Evolutionary conservation across 169 alveolate species (phyloP), one percentile per base, ranked within the genome.

Genomic region (Babesia bovis): DNA sequence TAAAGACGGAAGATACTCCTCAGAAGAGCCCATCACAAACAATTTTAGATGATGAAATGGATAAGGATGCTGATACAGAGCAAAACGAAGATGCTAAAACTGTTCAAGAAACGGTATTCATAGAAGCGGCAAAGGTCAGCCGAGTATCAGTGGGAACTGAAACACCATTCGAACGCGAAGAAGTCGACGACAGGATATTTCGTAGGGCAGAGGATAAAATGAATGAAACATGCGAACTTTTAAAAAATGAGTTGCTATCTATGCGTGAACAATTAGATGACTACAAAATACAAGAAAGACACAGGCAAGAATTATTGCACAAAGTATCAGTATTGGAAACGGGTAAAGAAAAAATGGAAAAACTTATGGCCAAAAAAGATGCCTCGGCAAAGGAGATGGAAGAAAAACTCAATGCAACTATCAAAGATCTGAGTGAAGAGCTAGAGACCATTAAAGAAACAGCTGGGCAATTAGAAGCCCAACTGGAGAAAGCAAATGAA

Each of bases 191-290:
- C 7, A 49, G 32, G 13, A 3, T 63, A 10, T n/a, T 63, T 21
- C 28, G 36, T 5, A 45, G 42, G 50, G 50, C 73, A 1, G 73
- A 63, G 30, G 73, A 49, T 15, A 63, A 45, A 50, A 63, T 63
- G 73, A 63, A 44, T 19, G 73, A 63, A 36, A 63, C 73, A 4
- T 63, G 73, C 33, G 73, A 63, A 38, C 32, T 63, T 1, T 44
- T 63, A 60, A 44, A 45, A 38, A 63, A 25, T 15, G 73, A 63
- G 47, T 0, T 63, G 4, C 6, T 32, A 25, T 45, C 15, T 6
- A n/a, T 63, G 52, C 58, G 73, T 9, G 50, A 26, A 3, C 60
- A 47, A 1, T 17, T 63, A 15, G 73, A 49, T 10, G 63, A 63
- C 12, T 63, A 44, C 58, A 63, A 45, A 35, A 33, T 47, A 23